These are phyloP conservation scores for Macrotyloma uniflorum DNA, from an alignment of 306 rosid genomes.

Conservation along the genomic window DNA sequence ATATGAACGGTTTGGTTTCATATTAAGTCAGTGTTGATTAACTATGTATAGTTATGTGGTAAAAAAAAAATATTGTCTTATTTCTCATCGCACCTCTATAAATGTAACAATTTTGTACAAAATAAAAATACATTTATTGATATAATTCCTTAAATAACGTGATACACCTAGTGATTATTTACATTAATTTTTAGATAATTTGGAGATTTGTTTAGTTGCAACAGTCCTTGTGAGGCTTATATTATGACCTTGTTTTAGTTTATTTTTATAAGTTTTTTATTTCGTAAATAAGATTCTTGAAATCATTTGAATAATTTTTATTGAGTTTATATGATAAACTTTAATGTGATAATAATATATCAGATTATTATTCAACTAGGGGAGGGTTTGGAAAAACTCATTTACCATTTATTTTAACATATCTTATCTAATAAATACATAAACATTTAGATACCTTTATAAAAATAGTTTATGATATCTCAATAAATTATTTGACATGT, in stretches of 20 bases:
- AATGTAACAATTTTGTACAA: neutral
- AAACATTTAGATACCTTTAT: neutral
- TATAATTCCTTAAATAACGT: neutral
- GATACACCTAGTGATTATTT: too few species aligned
- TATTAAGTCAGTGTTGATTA: too few species aligned
- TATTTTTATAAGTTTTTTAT: neutral
- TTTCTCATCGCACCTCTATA: neutral
- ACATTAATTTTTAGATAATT: neutral
- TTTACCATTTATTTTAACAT: neutral
- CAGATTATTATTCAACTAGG: neutral
- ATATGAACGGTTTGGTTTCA: too few species aligned
- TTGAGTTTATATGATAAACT: neutral
- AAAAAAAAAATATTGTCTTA: too few species aligned
- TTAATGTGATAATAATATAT: neutral
- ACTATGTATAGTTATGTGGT: too few species aligned
- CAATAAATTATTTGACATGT: neutral
- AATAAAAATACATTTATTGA: neutral
- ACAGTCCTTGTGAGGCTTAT: neutral
- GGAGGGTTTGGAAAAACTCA: neutral
- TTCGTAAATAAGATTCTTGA: neutral
- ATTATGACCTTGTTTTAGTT: neutral
- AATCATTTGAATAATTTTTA: neutral
- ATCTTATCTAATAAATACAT: neutral
- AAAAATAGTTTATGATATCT: neutral
- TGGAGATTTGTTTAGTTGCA: neutral